A percentile compares a stretch with the other conserved stretches of the same genome.
phyloP scores from a whole-genome alignment of 2,329 filamentous ascomycete species.

The Trichoderma sp. region DNA sequence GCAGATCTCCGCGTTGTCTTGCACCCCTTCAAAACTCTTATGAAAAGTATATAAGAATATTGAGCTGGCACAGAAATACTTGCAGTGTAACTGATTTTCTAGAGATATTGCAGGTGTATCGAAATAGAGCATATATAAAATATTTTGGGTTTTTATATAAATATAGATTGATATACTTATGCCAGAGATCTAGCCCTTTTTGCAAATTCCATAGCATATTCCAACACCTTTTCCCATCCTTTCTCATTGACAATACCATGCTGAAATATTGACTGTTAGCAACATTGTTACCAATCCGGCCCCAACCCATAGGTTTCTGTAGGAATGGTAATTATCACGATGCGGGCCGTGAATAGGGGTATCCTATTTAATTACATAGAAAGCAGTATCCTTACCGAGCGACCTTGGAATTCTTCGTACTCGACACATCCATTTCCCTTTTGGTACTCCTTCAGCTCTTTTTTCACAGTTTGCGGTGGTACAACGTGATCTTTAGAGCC shows the following conservation, averaged over 20 bases:
- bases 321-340: not conserved
- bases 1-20: too few species aligned
- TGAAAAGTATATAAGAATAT: too few species aligned
- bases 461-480: not conserved
- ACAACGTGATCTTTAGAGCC: not conserved
- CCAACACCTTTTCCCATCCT: not conserved
- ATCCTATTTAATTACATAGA: not conserved
- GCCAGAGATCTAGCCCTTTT: not conserved
- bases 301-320: too few species aligned
- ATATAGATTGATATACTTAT: not conserved
- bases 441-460: not conserved
- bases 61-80: too few species aligned
- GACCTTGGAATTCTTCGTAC: not conserved
- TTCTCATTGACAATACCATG: not conserved
- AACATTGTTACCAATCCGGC: not conserved
- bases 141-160: not conserved
- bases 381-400: not conserved
- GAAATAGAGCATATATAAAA: not conserved
- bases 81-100: too few species aligned
- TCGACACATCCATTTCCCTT: not conserved
- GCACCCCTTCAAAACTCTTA: too few species aligned
- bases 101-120: not conserved
- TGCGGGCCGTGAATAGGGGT: not conserved
- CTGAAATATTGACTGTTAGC: not conserved
- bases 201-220: not conserved